A percentile compares a stretch with the other conserved stretches of the same genome.
Conservation (phyloP, 139 green algal species). For the Chlamydomonas incerta region DNA sequence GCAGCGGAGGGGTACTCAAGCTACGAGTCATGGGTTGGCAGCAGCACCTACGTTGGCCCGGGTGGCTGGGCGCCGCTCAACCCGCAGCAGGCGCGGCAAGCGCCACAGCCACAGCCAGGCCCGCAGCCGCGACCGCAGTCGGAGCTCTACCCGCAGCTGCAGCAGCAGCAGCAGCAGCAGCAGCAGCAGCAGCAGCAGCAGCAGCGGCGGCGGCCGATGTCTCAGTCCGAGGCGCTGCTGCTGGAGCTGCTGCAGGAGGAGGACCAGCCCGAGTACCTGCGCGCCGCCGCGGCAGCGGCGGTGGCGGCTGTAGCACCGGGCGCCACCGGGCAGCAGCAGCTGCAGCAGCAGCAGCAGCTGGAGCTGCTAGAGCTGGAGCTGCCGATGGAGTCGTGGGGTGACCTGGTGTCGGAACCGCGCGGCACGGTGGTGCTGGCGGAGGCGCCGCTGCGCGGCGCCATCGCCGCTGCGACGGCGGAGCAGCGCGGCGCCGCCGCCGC, state of each 20-base stretch:
- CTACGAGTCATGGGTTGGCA: no score
- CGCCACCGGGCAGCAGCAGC: background rate
- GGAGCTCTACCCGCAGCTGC: background rate
- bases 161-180: no score
- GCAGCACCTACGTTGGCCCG: no score
- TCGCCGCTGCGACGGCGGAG: slow-evolving; percentile 5
- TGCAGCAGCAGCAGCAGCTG: background rate
- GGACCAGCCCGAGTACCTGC: background rate
- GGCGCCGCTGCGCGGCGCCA: background rate
- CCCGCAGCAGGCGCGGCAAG: no score
- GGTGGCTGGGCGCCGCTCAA: no score
- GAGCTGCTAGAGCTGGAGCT: background rate
- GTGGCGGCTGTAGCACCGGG: background rate
- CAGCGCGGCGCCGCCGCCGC: background rate
- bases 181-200: no score
- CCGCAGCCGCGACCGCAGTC: background rate
- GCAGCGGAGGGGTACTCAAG: background rate
- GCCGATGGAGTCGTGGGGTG: background rate
- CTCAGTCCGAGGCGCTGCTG: no score
- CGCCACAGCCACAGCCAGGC: background rate
- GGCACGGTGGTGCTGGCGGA: slow-evolving; percentile 1
- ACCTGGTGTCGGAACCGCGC: background rate
- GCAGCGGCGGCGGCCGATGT: no score
- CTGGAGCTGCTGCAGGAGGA: no score
- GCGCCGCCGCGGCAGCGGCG: no score